phyloP scores from a whole-genome alignment of 306 rosid genomes.

The Prunus armeniaca region DNA sequence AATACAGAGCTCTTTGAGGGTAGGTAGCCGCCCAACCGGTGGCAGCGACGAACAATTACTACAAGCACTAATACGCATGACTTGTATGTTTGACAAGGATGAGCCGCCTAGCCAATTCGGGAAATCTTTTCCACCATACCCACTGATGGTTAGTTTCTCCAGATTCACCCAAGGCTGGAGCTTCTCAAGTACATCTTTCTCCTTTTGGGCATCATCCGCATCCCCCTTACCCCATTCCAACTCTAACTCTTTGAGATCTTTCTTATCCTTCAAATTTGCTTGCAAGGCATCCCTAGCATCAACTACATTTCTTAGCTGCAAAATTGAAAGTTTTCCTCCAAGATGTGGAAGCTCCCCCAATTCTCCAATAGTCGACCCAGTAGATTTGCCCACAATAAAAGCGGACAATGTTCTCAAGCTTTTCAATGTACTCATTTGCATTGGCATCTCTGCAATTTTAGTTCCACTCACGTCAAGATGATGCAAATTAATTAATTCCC shows the following conservation, averaged over 20 bases:
- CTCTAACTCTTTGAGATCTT: neutral
- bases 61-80: neutral
- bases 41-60: neutral
- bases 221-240: neutral
- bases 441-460: neutral
- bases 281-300: neutral
- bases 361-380: neutral
- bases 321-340: neutral
- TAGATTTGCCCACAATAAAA: neutral
- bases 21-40: constrained; percentile 12
- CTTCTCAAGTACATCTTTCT: neutral
- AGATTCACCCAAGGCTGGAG: constrained; percentile 13
- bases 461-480: neutral
- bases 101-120: constrained; percentile 17
- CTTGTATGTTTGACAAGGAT: constrained; percentile 1
- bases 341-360: neutral
- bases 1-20: constrained; percentile 2
- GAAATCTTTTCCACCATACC: neutral
- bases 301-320: neutral
- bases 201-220: neutral
- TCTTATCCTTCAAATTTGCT: constrained; percentile 20
- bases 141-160: neutral
- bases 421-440: neutral
- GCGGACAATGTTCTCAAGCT: neutral
- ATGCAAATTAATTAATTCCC: neutral